Base-by-base conservation (phyloP, 2,329 filamentous ascomycete genomes). In the Cercospora berteroae region DNA sequence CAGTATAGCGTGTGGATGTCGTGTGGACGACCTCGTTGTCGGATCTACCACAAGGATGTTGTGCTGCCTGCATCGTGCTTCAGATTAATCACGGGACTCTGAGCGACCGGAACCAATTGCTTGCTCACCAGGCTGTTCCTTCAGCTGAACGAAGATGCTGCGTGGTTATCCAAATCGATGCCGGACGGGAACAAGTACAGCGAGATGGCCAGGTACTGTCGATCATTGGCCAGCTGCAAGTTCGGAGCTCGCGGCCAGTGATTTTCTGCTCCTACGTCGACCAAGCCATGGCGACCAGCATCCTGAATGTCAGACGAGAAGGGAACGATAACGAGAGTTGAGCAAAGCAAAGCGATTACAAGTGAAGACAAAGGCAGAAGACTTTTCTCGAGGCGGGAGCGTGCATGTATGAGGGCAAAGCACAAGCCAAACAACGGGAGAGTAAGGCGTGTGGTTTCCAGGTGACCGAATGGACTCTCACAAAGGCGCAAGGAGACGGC, bases 401-500 rank as follows among this genome's bases (percentile, higher is more conserved):
- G 57, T 69, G 69, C 71, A 71, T 69, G 59, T 69, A 57, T 60
- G 64, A 50, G 61, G 57, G 56, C 44, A 42, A 31, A 8, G 44
- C 36, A 60, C 52, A 64, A 58, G 62, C 65, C 58, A 60, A 55
- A 66, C 29, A 39, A 67, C 36, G 36, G 59, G 59, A 58, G 60
- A 55, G 48, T 36, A 27, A 42, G 52, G 55, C 33, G 13, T 33
- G 61, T 33, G 55, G 42, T 65, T 69, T 60, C 62, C 57, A 62
- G 60, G 64, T 50, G 59, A 63, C 59, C 64, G 63, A 50, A 42
- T 64, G 23, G 50, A 58, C 64, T 70, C 44, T 69, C 72, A 74
- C 72, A 71, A 72, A 69, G 69, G 67, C 72, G 73, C 74, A 76
- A 75, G 74, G 73, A 67, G 68, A 65, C 44, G 33, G 60, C 55